Conservation (phyloP, 441 rosid genomes). For the Biscutella laevigata region DNA sequence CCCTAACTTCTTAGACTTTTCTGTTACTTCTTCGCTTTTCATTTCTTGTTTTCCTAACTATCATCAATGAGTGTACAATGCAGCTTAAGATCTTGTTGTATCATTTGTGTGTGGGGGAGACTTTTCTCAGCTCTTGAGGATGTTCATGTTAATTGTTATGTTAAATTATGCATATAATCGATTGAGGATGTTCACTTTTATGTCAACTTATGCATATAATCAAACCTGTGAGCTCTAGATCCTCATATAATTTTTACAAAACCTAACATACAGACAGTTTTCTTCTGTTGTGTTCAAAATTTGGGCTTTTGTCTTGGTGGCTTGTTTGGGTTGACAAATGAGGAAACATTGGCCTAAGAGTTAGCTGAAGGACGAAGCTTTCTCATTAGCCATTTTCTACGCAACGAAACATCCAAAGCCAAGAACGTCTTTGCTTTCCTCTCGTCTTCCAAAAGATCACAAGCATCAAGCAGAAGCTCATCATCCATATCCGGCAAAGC, state of each 20-base stretch:
- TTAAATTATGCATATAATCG: too few species aligned
- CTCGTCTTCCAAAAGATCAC: slow-evolving; percentile 81
- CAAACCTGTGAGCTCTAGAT: too few species aligned
- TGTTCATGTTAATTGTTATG: too few species aligned
- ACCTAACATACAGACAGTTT: neutral
- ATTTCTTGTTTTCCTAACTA: too few species aligned
- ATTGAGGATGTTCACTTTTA: too few species aligned
- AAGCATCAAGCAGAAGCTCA: slow-evolving; percentile 70
- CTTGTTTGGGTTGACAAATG: neutral
- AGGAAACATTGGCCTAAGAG: neutral
- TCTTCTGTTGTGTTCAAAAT: neutral
- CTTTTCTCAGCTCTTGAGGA: too few species aligned
- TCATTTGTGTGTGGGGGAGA: too few species aligned
- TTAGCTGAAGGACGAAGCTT: slow-evolving; percentile 48
- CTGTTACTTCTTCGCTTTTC: too few species aligned
- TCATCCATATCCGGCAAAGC: slow-evolving; percentile 66
- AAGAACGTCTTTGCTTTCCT: slow-evolving; percentile 71
- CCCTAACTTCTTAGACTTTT: too few species aligned
- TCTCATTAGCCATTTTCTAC: slow-evolving; percentile 71
- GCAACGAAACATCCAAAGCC: slow-evolving; percentile 51
- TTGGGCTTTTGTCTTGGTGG: neutral
- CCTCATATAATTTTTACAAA: slow-evolving; percentile 11
- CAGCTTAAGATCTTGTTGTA: too few species aligned
- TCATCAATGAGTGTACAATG: too few species aligned
- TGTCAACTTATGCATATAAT: too few species aligned